Conservation (phyloP, 2,329 filamentous ascomycete species). For the Zasmidium angulare region DNA sequence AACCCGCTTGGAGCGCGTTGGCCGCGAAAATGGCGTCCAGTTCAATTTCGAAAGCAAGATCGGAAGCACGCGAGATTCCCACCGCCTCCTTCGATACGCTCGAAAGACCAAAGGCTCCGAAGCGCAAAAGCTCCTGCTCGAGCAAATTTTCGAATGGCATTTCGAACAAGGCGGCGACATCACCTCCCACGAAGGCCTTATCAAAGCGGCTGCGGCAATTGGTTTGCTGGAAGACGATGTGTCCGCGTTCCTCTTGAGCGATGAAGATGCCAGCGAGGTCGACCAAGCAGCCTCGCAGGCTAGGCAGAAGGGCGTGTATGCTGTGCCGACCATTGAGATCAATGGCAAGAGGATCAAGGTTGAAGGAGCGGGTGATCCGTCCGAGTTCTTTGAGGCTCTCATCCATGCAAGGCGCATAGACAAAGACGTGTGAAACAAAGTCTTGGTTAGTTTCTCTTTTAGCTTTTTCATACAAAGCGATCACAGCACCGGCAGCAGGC, state of each 20-base stretch:
- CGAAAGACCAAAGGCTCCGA: conserved; percentile 14
- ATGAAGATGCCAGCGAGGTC: conserved; percentile 10
- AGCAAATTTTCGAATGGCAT: conserved; percentile 32
- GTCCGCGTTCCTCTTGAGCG: conserved; percentile 8
- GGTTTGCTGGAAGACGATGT: conserved; percentile 21
- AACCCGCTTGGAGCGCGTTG: conserved; percentile 32
- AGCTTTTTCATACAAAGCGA: not conserved
- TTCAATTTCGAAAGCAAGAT: conserved; percentile 37
- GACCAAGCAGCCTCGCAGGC: conserved; percentile 14
- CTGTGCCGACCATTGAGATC: conserved; percentile 39
- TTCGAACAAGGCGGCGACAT: conserved; percentile 37
- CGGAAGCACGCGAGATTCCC: conserved; percentile 38
- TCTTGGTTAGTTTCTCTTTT: not conserved
- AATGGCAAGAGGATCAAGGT: conserved; percentile 13
- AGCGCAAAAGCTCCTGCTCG: conserved; percentile 24
- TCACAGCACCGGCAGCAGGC: not conserved
- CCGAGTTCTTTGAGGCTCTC: conserved; percentile 18
- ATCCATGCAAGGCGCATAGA: too few species aligned
- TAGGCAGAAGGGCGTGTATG: conserved; percentile 11
- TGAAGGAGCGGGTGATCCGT: conserved; percentile 18
- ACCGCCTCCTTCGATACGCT: conserved; percentile 35
- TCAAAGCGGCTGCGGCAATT: conserved; percentile 21
- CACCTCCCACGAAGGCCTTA: conserved; percentile 25
- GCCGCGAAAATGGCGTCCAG: conserved; percentile 35
- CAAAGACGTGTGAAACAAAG: not conserved